Conservation (phyloP, 2,329 filamentous ascomycete species). For the Rhinocladiella mackenziei region DNA sequence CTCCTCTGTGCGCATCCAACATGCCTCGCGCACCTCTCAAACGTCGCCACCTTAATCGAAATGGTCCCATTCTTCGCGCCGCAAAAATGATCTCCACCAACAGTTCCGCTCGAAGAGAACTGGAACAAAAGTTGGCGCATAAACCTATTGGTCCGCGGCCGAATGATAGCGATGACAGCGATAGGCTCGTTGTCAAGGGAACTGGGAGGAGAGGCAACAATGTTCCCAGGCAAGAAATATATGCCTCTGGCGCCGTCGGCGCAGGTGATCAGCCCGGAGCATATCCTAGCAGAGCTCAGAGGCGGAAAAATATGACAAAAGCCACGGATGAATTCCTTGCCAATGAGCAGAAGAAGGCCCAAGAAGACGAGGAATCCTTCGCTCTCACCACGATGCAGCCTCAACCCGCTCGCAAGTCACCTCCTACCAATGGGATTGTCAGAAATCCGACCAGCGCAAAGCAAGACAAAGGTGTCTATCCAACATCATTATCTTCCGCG, state of each 20-base stretch:
- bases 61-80: slow-evolving; percentile 11
- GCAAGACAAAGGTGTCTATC: background rate
- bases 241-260: slow-evolving; percentile 28
- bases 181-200: slow-evolving; percentile 28
- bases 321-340: slow-evolving; percentile 21
- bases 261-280: slow-evolving; percentile 26
- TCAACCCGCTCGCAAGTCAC: background rate
- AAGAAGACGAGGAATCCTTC: slow-evolving; percentile 1
- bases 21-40: slow-evolving; percentile 27
- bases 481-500: slow-evolving; percentile 5
- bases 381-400: background rate
- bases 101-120: slow-evolving; percentile 17
- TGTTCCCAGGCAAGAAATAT: slow-evolving; percentile 24
- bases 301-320: slow-evolving; percentile 21
- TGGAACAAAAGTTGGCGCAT: slow-evolving; percentile 24
- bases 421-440: slow-evolving; percentile 5
- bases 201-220: slow-evolving; percentile 21
- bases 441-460: slow-evolving; percentile 1
- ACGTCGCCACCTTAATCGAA: slow-evolving; percentile 20
- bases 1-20: background rate
- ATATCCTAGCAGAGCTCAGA: slow-evolving; percentile 25
- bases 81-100: slow-evolving; percentile 13
- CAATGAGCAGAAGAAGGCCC: slow-evolving; percentile 8
- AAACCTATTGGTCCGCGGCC: slow-evolving; percentile 25
- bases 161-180: slow-evolving; percentile 29